A percentile compares a stretch with the other conserved stretches of the same genome.
Conservation (phyloP, 1,284 basidiomycete genomes). For the Vanrija humicola region DNA sequence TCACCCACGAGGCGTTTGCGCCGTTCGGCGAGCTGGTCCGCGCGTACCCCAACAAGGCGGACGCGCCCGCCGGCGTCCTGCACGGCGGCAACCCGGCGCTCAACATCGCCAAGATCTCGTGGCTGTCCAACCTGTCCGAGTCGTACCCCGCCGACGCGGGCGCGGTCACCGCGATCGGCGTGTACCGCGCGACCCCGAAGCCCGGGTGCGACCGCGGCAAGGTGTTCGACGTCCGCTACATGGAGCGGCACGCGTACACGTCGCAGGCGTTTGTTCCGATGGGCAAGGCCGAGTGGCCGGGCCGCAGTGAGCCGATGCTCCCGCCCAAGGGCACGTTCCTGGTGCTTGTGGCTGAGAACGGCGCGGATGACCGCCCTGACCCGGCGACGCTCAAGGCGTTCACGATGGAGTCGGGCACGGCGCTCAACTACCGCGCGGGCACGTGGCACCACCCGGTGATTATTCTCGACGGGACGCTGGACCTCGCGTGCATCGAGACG, state of each 20-base stretch:
- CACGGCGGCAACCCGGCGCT: constrained; percentile 3
- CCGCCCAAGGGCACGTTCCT: constrained; percentile 38
- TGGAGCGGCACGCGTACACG: constrained; percentile 55
- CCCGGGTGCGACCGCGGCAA: constrained; percentile 53
- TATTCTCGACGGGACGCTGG: constrained; percentile 44
- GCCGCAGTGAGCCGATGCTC: constrained; percentile 40
- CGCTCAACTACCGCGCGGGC: constrained; percentile 73
- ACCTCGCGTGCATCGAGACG: constrained; percentile 49
- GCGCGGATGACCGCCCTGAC: constrained; percentile 70
- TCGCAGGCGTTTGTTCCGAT: constrained; percentile 81
- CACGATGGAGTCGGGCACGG: constrained; percentile 57
- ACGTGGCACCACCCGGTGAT: constrained; percentile 64
- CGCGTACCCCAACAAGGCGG: constrained; percentile 58
- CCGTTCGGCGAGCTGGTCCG: constrained; percentile 69
- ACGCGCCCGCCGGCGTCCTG: constrained; percentile 49
- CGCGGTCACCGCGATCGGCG: constrained; percentile 61
- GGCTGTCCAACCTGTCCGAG: constrained; percentile 48
- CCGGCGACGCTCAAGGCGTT: constrained; percentile 54
- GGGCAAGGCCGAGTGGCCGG: constrained; percentile 55
- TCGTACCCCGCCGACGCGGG: constrained; percentile 59
- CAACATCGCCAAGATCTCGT: constrained; percentile 3
- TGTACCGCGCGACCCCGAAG: constrained; percentile 64
- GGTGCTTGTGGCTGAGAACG: constrained; percentile 78
- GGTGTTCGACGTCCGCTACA: constrained; percentile 51
- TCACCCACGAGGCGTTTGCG: constrained; percentile 65